phyloP scores from a whole-genome alignment of 176 grass and related monocot genomes.

The Thalia dealbata region DNA sequence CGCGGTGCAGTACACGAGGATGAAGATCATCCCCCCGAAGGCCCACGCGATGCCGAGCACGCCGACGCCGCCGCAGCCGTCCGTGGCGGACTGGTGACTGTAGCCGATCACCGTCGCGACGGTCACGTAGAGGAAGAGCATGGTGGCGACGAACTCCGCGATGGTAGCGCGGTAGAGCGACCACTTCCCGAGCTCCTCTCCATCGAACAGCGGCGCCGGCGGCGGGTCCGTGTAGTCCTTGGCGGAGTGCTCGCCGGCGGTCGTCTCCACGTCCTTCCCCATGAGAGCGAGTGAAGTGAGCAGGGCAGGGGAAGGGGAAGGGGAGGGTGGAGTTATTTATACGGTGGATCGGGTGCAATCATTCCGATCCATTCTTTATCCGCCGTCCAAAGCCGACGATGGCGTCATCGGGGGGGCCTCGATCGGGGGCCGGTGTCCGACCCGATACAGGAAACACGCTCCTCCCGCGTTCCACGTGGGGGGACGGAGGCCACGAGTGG shows the following conservation, averaged over 20 bases:
- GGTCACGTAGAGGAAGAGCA: slow-evolving; percentile 86
- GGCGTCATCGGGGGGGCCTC: not conserved
- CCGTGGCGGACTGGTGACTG: slow-evolving; percentile 47
- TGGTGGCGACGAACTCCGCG: slow-evolving; percentile 85
- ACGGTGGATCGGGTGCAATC: not conserved
- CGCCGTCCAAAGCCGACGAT: not conserved
- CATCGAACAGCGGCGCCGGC: slow-evolving; percentile 54
- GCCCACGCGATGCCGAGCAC: slow-evolving; percentile 94
- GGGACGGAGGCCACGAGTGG: not conserved
- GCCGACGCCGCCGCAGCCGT: slow-evolving; percentile 79
- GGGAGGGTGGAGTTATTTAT: not conserved
- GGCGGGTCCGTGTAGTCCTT: slow-evolving; percentile 95
- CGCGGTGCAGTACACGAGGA: slow-evolving; percentile 99
- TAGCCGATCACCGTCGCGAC: slow-evolving; percentile 84
- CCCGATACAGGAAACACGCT: not conserved
- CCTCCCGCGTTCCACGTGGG: too few species aligned
- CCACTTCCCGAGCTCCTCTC: slow-evolving; percentile 60
- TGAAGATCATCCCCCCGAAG: slow-evolving; percentile 98
- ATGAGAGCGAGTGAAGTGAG: not conserved
- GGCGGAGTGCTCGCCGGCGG: slow-evolving; percentile 29
- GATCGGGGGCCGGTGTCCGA: too few species aligned
- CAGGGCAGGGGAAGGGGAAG: too few species aligned
- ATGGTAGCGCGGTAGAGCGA: slow-evolving; percentile 82
- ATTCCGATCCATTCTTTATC: not conserved
- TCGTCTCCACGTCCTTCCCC: not conserved